Conservation (phyloP, 2,329 filamentous ascomycete species). For the Bimuria novae-zelandiae region DNA sequence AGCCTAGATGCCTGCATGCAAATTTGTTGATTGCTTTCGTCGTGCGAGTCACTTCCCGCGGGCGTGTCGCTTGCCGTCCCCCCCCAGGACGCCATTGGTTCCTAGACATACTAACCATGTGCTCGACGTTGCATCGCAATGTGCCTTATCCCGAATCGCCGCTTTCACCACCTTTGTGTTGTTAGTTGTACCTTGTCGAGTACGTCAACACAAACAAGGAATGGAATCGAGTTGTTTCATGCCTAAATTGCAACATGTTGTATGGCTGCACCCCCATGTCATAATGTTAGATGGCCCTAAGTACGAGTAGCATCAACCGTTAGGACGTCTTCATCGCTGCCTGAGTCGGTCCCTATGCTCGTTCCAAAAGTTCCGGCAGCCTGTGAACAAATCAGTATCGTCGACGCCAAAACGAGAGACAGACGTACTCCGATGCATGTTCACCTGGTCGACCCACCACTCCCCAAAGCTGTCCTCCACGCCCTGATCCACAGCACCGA, state of each 20-base stretch:
- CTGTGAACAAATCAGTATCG: constrained; percentile 40
- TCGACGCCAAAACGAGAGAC: not conserved
- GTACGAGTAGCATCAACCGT: not conserved
- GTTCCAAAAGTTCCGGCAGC: constrained; percentile 85
- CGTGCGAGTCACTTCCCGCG: not conserved
- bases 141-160: too few species aligned
- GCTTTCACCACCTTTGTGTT: too few species aligned
- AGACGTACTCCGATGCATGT: constrained; percentile 66
- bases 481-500: constrained; percentile 73
- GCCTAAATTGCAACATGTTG: too few species aligned
- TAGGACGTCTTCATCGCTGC: constrained; percentile 59
- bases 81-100: constrained; percentile 5
- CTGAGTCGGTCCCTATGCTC: constrained; percentile 72
- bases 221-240: too few species aligned
- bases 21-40: constrained; percentile 6
- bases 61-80: not conserved
- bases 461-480: constrained; percentile 93
- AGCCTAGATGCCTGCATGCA: constrained; percentile 4
- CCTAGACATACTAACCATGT: too few species aligned
- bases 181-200: too few species aligned
- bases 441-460: constrained; percentile 82
- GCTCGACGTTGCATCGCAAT: too few species aligned
- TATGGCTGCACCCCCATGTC: too few species aligned
- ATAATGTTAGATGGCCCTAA: not conserved
- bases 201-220: too few species aligned